Conservation (phyloP, 768 basidiomycete genomes). For the Suillus brevipes region DNA sequence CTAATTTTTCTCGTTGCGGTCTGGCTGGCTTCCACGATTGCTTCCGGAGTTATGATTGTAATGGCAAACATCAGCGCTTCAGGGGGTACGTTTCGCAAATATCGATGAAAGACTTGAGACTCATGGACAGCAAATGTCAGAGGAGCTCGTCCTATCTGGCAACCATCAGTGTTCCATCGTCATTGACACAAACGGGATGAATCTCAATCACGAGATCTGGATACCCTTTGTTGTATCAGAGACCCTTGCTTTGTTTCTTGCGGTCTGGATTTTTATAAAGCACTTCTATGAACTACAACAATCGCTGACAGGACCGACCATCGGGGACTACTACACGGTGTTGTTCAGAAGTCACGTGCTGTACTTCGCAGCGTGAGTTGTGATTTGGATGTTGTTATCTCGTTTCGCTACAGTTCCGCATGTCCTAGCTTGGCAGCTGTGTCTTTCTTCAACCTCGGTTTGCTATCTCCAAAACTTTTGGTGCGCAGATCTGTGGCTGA, state of each 20-base stretch:
- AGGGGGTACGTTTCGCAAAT: neutral
- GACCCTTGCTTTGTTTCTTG: neutral
- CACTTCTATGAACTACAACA: neutral
- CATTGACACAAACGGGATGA: neutral
- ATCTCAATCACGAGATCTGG: neutral
- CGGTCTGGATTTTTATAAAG: neutral
- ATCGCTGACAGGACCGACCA: neutral
- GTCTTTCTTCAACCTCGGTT: no score
- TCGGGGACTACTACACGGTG: neutral
- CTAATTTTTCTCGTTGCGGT: neutral
- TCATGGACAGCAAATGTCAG: neutral
- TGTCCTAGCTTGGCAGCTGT: neutral
- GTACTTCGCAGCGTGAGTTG: neutral
- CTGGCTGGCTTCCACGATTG: neutral
- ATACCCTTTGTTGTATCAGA: neutral
- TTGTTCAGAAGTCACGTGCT: neutral
- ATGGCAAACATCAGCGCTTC: neutral
- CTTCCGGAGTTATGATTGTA: neutral
- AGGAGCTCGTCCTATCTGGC: neutral
- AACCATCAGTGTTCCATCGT: neutral
- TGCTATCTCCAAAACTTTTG: no score
- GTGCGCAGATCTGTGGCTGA: no score
- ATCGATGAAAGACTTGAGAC: neutral
- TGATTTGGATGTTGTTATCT: neutral
- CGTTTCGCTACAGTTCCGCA: neutral